Base-by-base conservation (phyloP, 345 rosid genomes). In the Citrus sp. region DNA sequence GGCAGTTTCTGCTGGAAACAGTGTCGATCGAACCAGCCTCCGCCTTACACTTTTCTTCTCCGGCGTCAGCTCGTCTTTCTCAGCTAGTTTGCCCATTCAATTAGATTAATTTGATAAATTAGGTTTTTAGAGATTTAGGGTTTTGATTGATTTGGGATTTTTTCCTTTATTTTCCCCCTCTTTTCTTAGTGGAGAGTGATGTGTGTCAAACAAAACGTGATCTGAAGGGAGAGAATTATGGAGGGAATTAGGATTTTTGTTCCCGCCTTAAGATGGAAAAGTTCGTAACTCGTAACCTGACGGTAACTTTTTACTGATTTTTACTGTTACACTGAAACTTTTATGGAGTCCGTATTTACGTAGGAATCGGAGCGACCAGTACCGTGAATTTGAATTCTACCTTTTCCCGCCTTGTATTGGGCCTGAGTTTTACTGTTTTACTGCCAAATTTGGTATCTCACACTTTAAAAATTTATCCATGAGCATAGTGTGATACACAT, bases 1-100 rank as follows among this genome's bases (percentile, higher is more conserved):
- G 78, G 89, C 2, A 86, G 76, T 80, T 79, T 93, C 42, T 77
- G 88, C 18, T 92, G 89, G 72, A 91, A n/a, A 74, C 81, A 95
- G 76, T 42, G 93, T 90, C 73, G 97, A 87, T 90, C 93, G 99
- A 40, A 95, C 89, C 83, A 93, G 73, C 68, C 88, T 87, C 79
- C 93, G 93, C 51, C 91, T 90, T 55, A 74, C 84, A 65, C 61
- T 81, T 74, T 80, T 85, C 84, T 85, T 86, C 35, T 76, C 85
- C 62, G 81, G 78, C 54, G 77, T 74, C 34, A 74, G 80, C 35
- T 74, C 74, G 28, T 74, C 74, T 60, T 46, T 66, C 25, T 61
- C 54, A 25, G 65, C 51, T 38, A 58, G 56, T 35, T 73, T 64
- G 16, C 49, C 82, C 74, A 67, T 75, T 35, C n/a, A 28, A 16